Evolutionary conservation across 2,329 filamentous ascomycete species (phyloP).

Genomic region (Dothideomycetidae sp.): DNA sequence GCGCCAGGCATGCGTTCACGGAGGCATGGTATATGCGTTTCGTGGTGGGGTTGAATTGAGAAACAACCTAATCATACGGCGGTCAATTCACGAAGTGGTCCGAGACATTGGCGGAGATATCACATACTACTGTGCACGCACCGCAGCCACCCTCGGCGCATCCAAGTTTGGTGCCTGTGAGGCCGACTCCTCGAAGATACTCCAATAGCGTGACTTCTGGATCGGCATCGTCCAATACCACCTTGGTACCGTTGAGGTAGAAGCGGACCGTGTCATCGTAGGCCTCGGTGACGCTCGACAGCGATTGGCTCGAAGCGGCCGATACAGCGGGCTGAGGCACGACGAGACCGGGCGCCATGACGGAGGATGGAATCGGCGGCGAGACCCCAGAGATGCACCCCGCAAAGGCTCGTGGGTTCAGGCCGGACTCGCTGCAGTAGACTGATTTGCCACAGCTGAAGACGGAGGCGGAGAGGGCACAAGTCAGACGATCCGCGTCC

Average conservation of each 20-base stretch:
- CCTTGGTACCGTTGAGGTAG: conserved; percentile 86
- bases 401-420: not conserved
- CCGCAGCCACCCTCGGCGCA: conserved; percentile 95
- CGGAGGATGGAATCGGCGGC: not conserved
- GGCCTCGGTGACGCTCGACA: conserved; percentile 52
- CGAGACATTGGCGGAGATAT: conserved; percentile 18
- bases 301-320: conserved; percentile 29
- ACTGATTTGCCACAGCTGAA: not conserved
- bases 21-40: conserved; percentile 90
- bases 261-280: conserved; percentile 85
- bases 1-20: conserved; percentile 89
- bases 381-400: too few relatives aligned
- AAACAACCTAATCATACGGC: conserved; percentile 47
- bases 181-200: conserved; percentile 79
- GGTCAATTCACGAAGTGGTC: conserved; percentile 16
- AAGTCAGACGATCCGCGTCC: too few relatives aligned
- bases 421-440: not conserved
- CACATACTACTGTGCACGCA: conserved; percentile 70
- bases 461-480: not conserved
- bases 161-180: conserved; percentile 92
- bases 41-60: conserved; percentile 84
- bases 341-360: conserved; percentile 47
- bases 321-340: conserved; percentile 32
- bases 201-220: conserved; percentile 86
- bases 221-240: conserved; percentile 73